Conservation (phyloP, 345 rosid species). For the Raphanus raphanistrum region DNA sequence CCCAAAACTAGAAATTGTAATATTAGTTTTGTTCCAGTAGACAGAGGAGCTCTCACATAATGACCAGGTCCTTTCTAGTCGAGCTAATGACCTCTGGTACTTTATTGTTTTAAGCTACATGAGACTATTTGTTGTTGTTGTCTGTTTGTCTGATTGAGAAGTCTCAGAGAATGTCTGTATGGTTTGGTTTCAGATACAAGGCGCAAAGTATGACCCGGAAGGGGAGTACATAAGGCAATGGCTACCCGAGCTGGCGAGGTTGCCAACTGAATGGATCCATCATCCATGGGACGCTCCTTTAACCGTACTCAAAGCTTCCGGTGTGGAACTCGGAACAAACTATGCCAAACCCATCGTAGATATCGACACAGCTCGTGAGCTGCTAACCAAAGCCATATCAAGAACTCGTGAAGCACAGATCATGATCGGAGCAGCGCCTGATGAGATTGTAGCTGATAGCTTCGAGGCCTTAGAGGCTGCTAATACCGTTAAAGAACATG, state of each 20-base stretch:
- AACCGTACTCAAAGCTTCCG: conserved; percentile 66
- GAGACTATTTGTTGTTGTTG: too few species aligned
- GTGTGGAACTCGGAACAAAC: conserved; percentile 68
- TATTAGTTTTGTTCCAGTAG: too few species aligned
- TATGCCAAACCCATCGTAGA: conserved; percentile 75
- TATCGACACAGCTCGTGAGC: conserved; percentile 63
- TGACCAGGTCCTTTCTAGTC: too few species aligned
- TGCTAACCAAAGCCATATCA: conserved; percentile 64
- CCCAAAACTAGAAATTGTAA: too few species aligned
- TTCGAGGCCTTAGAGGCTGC: conserved; percentile 47
- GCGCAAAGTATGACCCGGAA: conserved; percentile 71
- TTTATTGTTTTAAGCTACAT: too few species aligned
- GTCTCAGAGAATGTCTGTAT: not conserved
- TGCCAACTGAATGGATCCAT: conserved; percentile 93
- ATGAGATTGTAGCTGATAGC: conserved; percentile 74
- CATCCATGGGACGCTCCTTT: conserved; percentile 90
- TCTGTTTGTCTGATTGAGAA: too few species aligned
- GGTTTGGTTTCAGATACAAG: conserved; percentile 64
- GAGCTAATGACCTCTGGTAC: too few species aligned
- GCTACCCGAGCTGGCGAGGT: conserved; percentile 90
- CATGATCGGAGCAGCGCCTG: conserved; percentile 43
- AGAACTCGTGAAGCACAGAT: conserved; percentile 78
- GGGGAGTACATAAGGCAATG: conserved; percentile 88
- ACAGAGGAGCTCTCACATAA: too few species aligned
- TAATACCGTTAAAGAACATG: conserved; percentile 44